phyloP scores from a whole-genome alignment of 768 basidiomycete genomes.

The Suillus hirtellus region DNA sequence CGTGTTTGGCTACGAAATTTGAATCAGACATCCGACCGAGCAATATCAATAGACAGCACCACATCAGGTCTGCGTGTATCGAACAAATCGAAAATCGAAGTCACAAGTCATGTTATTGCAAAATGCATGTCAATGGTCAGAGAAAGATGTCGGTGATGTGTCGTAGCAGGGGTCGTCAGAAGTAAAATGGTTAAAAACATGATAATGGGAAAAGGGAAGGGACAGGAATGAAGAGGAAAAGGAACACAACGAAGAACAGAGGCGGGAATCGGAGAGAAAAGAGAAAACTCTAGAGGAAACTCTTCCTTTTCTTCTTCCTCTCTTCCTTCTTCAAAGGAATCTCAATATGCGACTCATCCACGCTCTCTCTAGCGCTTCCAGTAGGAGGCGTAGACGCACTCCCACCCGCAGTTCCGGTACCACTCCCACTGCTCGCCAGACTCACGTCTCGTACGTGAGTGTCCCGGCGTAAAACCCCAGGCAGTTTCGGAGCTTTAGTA shows the following conservation, averaged over 20 bases:
- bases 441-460: conserved; percentile 30
- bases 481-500: conserved; percentile 18
- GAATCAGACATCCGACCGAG: background rate
- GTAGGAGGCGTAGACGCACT: conserved; percentile 25
- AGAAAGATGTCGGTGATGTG: background rate
- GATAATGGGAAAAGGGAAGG: background rate
- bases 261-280: background rate
- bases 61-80: background rate
- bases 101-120: background rate
- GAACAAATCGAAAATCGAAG: background rate
- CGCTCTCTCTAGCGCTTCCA: conserved; percentile 23
- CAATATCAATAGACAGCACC: background rate
- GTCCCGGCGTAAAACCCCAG: conserved; percentile 31
- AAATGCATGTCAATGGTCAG: conserved; percentile 1
- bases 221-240: conserved; percentile 4
- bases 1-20: background rate
- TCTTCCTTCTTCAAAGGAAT: conserved; percentile 43
- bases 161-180: background rate
- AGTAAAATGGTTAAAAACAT: background rate
- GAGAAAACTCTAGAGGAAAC: conserved; percentile 42
- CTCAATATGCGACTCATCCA: conserved; percentile 38
- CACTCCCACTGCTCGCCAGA: background rate
- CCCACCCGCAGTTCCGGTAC: background rate
- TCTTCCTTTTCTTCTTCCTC: conserved; percentile 62
- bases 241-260: conserved; percentile 12